Evolutionary conservation across 2,329 filamentous ascomycete species (phyloP), one percentile per base, ranked within the genome.

Genomic region (Lachnellula arida): DNA sequence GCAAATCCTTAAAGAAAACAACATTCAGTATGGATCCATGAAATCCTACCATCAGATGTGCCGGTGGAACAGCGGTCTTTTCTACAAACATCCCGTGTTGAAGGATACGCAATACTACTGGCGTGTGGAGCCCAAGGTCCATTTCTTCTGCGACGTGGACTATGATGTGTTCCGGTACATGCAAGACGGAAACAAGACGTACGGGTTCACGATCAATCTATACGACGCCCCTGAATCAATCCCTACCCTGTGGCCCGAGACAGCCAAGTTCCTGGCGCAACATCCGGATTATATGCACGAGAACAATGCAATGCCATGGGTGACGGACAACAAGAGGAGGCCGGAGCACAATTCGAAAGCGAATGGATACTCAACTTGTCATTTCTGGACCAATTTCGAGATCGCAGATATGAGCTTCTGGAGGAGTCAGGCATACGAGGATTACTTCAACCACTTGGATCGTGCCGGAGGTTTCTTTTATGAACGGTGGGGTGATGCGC

Each of bases 351-450:
- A 91, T 69, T 71, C 79, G 53, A 84, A 86, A 60, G 93, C 93
- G 6, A 88, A 96, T 67, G 94, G 94, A 35, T 99, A 96, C 77
- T 96, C 91, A 35, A 97, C 94, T 2, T 99, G 94, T 72, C 94
- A 99, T 73, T 99, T 99, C 78, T 99, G 94, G 94, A 94, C 87
- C 67, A 99, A 99, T 74, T 99, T 99, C 67, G 94, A 99, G 74
- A 93, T 99, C 66, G 93, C 83, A 47, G 91, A 97, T 72, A 83
- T 99, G 81, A 82, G 82, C 60, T 96, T 99, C 74, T 99, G 91
- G 89, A 80, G 94, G 49, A 89, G 91, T 69, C 84, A 92, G 71
- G 81, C 84, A 46, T 99, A 99, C 70, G 89, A 96, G 70, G 91
- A 95, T 61, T 99, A 97, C 73, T 99, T 99, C 71, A 86, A 96